Percentiles rank a stretch among this genome's conserved stretches.
Evolutionary conservation across 257 asterid genomes (phyloP).

Genomic region (Knoxia roxburghii): DNA sequence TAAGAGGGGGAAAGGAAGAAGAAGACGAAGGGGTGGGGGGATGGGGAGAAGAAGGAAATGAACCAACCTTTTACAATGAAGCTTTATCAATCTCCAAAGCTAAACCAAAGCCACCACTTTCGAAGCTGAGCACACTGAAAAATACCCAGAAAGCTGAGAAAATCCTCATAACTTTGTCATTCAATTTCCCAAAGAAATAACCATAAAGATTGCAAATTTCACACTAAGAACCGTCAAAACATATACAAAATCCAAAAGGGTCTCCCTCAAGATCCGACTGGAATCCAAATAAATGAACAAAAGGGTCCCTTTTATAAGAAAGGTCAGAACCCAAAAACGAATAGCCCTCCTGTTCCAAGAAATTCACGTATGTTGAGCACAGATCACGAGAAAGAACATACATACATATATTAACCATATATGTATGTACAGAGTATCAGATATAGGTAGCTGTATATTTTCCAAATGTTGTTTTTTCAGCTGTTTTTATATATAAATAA

Average conservation of each 20-base stretch:
- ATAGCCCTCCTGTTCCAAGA: slow-evolving; percentile 12
- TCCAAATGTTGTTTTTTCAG: neutral
- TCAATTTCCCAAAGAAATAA: slow-evolving; percentile 21
- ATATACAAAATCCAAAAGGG: slow-evolving; percentile 29
- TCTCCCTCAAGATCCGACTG: slow-evolving; percentile 4
- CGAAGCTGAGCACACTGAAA: slow-evolving; percentile 28
- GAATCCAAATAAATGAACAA: slow-evolving; percentile 10
- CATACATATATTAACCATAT: slow-evolving; percentile 6
- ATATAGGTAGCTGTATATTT: slow-evolving; percentile 7
- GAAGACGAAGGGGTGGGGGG: too few relatives aligned
- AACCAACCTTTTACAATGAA: slow-evolving; percentile 35
- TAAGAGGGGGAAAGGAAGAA: too few relatives aligned
- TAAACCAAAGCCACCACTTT: slow-evolving; percentile 28
- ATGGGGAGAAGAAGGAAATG: neutral
- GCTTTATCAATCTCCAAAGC: slow-evolving; percentile 25
- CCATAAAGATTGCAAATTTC: slow-evolving; percentile 29
- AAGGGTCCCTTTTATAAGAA: slow-evolving; percentile 16
- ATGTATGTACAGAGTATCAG: slow-evolving; percentile 1
- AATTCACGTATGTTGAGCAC: slow-evolving; percentile 32
- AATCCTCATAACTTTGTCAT: slow-evolving; percentile 42
- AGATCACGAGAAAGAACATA: slow-evolving; percentile 44
- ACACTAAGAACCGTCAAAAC: slow-evolving; percentile 21
- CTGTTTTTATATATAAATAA: neutral
- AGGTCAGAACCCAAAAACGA: neutral
- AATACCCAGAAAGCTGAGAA: slow-evolving; percentile 36